These are phyloP conservation scores for Erodium trifolium DNA, from an alignment of 441 rosid species.

Conservation along the genomic window DNA sequence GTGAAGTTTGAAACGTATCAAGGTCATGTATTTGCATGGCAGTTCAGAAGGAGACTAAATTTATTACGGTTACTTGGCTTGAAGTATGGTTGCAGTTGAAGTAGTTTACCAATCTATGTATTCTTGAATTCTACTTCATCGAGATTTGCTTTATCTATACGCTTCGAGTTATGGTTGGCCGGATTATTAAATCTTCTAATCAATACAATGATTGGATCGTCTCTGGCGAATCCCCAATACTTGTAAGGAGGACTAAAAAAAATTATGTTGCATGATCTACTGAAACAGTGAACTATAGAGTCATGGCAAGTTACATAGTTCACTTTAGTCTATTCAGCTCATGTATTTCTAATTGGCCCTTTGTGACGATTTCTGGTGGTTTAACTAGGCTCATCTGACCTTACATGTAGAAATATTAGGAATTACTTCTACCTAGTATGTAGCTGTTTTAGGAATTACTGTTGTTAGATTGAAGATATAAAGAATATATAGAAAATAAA, in stretches of 20 bases:
- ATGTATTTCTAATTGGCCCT: neutral
- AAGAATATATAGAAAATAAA: neutral
- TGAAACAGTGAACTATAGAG: neutral
- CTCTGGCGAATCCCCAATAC: neutral
- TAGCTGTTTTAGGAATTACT: neutral
- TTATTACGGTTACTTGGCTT: neutral
- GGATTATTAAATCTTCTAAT: neutral
- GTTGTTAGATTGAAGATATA: neutral
- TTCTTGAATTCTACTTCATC: conserved; percentile 3
- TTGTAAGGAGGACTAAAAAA: neutral
- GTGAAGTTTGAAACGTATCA: neutral
- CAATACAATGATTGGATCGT: neutral
- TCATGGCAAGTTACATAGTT: neutral
- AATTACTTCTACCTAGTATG: neutral
- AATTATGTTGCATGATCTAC: no score
- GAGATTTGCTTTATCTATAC: neutral
- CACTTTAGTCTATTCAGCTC: neutral
- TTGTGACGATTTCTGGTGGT: no score
- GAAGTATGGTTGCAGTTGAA: conserved; percentile 9
- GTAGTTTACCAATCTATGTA: neutral
- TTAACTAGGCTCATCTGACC: no score
- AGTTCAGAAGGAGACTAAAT: neutral
- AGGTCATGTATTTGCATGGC: neutral
- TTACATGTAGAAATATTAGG: no score
- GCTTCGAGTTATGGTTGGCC: neutral